Evolutionary conservation across 2,329 filamentous ascomycete species (phyloP), one percentile per base, ranked within the genome.

Genomic region (Tolypocladium amazonense): DNA sequence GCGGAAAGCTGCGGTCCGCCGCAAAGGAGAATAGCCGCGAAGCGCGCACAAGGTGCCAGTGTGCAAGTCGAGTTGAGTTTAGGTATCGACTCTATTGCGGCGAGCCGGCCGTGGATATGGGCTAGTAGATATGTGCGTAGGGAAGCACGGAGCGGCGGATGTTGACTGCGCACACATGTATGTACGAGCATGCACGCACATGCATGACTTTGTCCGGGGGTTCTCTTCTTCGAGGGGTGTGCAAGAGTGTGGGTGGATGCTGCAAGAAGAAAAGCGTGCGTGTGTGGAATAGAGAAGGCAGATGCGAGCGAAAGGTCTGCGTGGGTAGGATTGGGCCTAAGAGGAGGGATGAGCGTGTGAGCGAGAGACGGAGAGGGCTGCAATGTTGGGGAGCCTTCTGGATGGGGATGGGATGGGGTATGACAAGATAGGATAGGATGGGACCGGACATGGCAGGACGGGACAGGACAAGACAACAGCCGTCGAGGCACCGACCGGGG

Each of bases 301-400:
- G 25, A 43, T 30, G 53, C 57, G 38, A 41, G 27, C 15, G 27
- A 14, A 43, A 7, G 4, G 27, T 43, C 14, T 30, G 41, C 60
- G 60, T 63, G 61, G 58, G 63, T 60, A 50, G 62, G 58, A 62
- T 65, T 58, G 61, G 63, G 59, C 59, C 60, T 61, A 63, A 60
- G 59, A 55, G 43, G 45, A 57, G 41, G 41, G 43, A 37, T 47
- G 39, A 50, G 58, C 20, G 57, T 11, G 38, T 43, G 38, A 35
- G 45, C 15, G 35, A 41, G 23, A n/a, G 35, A n/a, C 18, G 25
- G 25, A 57, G 15, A 41, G 55, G 55, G 45, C 27, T 18, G 25
- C 47, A 52, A 52, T 52, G 47, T 30, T 52, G 47, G 47, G 45
- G 25, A 18, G 30, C 50, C 50, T 53, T 23, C 27, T 6, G 27